These are phyloP conservation scores for Fusarium caatingaense DNA, from an alignment of 2,329 filamentous ascomycete species.

Conservation along the genomic window DNA sequence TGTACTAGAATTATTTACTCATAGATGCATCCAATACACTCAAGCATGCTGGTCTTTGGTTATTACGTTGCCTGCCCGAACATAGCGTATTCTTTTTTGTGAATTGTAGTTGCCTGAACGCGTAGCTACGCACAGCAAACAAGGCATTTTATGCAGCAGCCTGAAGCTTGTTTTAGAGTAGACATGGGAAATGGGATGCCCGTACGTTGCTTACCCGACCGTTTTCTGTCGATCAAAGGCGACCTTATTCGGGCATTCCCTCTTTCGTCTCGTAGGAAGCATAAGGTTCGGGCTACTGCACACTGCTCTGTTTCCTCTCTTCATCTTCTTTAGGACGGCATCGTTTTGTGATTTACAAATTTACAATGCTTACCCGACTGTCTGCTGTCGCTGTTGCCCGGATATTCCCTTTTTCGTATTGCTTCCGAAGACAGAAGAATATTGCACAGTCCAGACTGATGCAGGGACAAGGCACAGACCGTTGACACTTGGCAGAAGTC, in stretches of 20 bases:
- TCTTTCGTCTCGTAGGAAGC: too few species aligned
- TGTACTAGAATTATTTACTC: not conserved
- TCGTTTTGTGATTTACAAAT: too few species aligned
- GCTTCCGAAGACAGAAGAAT: not conserved
- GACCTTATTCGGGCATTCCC: too few species aligned
- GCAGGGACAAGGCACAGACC: not conserved
- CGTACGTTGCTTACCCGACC: not conserved
- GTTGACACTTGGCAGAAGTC: not conserved
- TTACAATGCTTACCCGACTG: too few species aligned
- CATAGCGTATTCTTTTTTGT: not conserved
- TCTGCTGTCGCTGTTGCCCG: too few species aligned
- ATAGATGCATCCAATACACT: constrained; percentile 2
- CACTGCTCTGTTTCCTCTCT: too few species aligned
- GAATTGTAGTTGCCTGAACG: not conserved
- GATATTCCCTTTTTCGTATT: not conserved
- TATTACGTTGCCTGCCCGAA: not conserved
- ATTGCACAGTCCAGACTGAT: not conserved
- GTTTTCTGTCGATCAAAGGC: too few species aligned
- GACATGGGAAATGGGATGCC: not conserved
- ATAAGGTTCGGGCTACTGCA: too few species aligned
- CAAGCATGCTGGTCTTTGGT: not conserved
- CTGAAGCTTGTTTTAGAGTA: not conserved
- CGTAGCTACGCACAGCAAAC: not conserved
- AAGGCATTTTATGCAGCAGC: not conserved
- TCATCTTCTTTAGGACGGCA: too few species aligned